phyloP scores from a whole-genome alignment of 2,329 filamentous ascomycete genomes.

The Fusarium torreyae region DNA sequence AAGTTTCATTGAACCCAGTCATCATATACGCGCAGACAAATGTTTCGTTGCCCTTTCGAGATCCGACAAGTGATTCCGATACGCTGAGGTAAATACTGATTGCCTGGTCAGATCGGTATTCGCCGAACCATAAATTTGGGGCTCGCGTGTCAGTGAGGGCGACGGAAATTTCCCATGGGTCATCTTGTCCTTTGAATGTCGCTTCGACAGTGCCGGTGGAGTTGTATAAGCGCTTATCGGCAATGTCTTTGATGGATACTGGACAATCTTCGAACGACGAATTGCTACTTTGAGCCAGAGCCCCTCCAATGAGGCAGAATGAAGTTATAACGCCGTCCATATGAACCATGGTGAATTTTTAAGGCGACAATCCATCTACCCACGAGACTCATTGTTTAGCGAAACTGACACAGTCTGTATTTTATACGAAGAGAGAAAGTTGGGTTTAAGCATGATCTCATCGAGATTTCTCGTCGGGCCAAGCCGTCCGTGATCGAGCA shows the following conservation, averaged over 20 bases:
- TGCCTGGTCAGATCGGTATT: not conserved
- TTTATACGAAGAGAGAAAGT: no score
- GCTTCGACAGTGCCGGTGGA: not conserved
- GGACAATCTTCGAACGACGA: not conserved
- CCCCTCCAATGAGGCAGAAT: not conserved
- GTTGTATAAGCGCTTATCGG: not conserved
- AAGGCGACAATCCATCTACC: no score
- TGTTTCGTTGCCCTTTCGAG: not conserved
- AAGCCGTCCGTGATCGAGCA: no score
- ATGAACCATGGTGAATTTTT: fast-evolving
- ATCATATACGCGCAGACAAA: not conserved
- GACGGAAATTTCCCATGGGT: not conserved
- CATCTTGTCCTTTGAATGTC: not conserved
- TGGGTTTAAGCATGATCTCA: no score
- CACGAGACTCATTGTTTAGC: no score
- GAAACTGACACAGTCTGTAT: no score
- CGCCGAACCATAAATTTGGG: no score
- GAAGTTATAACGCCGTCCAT: fast-evolving
- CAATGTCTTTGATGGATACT: not conserved
- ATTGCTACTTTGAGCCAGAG: not conserved
- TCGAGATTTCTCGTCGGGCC: no score
- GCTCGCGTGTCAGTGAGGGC: not conserved
- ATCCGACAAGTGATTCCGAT: not conserved
- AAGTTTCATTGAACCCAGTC: not conserved
- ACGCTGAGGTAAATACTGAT: not conserved